These are phyloP conservation scores for Firmiana major DNA, from an alignment of 345 rosid species.

Conservation along the genomic window DNA sequence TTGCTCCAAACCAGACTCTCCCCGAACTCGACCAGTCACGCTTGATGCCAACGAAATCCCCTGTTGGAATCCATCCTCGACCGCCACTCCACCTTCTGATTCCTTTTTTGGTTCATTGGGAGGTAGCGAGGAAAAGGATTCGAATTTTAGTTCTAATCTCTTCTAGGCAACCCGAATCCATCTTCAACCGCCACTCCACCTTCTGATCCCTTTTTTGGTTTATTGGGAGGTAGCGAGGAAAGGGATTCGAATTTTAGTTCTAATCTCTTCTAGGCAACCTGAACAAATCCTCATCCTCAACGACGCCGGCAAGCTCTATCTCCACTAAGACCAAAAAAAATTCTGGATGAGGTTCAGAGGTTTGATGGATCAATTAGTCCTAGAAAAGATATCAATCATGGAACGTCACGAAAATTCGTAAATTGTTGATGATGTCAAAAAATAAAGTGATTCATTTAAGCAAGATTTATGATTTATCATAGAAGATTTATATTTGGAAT, in stretches of 20 bases:
- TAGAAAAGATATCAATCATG: conserved; percentile 48
- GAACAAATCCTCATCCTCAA: conserved; percentile 58
- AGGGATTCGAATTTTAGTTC: too few species aligned
- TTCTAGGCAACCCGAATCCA: conserved; percentile 55
- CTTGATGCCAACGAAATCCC: conserved; percentile 38
- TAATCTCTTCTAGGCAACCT: conserved; percentile 62
- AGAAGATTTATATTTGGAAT: conserved; percentile 67
- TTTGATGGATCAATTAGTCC: conserved; percentile 58
- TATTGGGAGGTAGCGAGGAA: too few species aligned
- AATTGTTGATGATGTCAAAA: conserved; percentile 75
- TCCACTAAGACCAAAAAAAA: conserved; percentile 50
- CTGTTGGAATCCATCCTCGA: conserved; percentile 51
- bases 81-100: conserved; percentile 65
- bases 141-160: too few species aligned
- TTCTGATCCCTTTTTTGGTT: conserved; percentile 70
- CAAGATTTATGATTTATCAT: conserved; percentile 72
- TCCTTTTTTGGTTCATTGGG: too few species aligned
- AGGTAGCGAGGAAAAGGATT: too few species aligned
- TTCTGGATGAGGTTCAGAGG: conserved; percentile 72
- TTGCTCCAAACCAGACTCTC: conserved; percentile 46
- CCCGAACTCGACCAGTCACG: conserved; percentile 61
- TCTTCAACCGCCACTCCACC: conserved; percentile 55
- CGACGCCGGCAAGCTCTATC: conserved; percentile 69
- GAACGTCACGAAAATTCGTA: conserved; percentile 61
- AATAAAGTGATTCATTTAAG: conserved; percentile 62